Percentiles rank a stretch among this genome's conserved stretches.
Conservation (phyloP, 2,329 filamentous ascomycete genomes). For the Paecilomyces formosus region DNA sequence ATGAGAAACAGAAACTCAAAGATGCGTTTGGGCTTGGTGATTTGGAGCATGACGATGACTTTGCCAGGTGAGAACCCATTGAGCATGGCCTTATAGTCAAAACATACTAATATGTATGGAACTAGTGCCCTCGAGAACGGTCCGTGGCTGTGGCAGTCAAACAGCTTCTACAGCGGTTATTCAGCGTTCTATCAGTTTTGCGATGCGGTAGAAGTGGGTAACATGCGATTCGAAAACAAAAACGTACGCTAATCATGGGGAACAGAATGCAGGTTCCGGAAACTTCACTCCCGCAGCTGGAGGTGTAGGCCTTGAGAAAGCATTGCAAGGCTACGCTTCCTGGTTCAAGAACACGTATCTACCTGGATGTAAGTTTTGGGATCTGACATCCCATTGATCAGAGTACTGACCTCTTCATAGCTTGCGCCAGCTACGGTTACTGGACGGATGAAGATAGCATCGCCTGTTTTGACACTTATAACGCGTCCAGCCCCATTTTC, state of each 20-base stretch:
- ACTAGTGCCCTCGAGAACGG: constrained; percentile 46
- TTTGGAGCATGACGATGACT: constrained; percentile 47
- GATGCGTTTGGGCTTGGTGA: constrained; percentile 44
- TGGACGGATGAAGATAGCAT: constrained; percentile 36
- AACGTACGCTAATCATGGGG: constrained; percentile 8
- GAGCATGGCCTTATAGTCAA: not conserved
- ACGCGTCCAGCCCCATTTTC: constrained; percentile 43
- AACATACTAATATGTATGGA: constrained; percentile 2
- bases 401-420: constrained; percentile 15
- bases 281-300: constrained; percentile 24
- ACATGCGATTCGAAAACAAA: not conserved
- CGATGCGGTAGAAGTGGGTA: constrained; percentile 43
- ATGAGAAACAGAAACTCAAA: constrained; percentile 42
- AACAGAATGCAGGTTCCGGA: constrained; percentile 24
- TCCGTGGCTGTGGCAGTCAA: constrained; percentile 52
- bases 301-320: constrained; percentile 49
- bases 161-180: constrained; percentile 44
- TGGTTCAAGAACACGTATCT: constrained; percentile 44
- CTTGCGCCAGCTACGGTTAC: constrained; percentile 44
- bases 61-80: constrained; percentile 31
- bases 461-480: constrained; percentile 49
- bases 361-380: constrained; percentile 38
- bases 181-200: constrained; percentile 43
- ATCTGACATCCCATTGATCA: constrained; percentile 30
- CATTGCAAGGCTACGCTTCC: constrained; percentile 48